Percentiles rank a stretch among this genome's conserved stretches.
These are phyloP conservation scores for Harringtonia lauricola DNA, from an alignment of 2,329 filamentous ascomycete species.

Conservation along the genomic window DNA sequence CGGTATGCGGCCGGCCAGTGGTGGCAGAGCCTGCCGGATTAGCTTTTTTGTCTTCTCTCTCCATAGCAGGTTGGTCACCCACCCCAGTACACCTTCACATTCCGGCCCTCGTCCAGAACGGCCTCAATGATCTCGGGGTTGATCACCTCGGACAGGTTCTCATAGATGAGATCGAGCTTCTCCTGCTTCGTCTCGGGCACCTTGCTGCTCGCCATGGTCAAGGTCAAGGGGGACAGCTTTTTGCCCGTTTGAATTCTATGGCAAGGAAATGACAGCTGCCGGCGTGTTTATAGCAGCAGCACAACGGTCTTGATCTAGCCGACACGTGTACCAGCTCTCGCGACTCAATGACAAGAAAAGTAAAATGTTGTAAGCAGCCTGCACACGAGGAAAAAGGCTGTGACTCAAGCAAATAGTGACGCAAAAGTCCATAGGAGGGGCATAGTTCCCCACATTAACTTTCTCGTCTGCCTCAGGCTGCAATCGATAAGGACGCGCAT, in stretches of 20 bases:
- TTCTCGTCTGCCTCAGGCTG: background rate
- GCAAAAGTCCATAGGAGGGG: no score
- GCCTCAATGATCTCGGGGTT: conserved; percentile 76
- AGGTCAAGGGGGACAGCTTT: no score
- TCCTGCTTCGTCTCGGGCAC: conserved; percentile 22
- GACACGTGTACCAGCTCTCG: no score
- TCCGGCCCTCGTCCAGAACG: conserved; percentile 57
- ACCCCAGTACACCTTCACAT: conserved; percentile 79
- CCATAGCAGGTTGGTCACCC: conserved; percentile 8
- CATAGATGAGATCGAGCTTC: conserved; percentile 64
- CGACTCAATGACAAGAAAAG: no score
- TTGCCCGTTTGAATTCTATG: no score
- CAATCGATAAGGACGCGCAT: background rate
- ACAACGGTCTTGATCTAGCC: no score
- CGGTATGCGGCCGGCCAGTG: conserved; percentile 78
- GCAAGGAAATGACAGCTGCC: no score
- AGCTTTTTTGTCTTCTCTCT: background rate
- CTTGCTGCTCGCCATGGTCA: conserved; percentile 9
- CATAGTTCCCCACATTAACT: no score
- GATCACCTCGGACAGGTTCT: conserved; percentile 72
- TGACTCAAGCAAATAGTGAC: no score
- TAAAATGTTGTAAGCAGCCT: no score
- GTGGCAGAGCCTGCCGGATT: conserved; percentile 54
- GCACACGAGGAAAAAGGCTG: no score
- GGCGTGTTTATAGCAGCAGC: no score